Percentiles rank a stretch among this genome's conserved stretches.
phyloP scores from a whole-genome alignment of 23 red algal species.

The Gracilariopsis chorda region DNA sequence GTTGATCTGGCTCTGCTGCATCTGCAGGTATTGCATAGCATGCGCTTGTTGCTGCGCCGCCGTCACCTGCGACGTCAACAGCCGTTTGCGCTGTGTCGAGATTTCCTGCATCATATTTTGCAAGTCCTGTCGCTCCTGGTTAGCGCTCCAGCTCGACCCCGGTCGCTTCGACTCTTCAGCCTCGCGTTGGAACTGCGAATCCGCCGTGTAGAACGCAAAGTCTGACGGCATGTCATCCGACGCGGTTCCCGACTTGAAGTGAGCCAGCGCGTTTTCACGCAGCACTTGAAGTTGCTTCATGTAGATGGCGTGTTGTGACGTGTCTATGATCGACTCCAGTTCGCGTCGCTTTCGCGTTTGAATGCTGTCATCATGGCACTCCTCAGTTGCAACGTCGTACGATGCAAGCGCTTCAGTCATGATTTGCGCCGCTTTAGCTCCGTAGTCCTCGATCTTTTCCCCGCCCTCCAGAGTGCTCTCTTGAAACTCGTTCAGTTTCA shows the following conservation, averaged over 20 bases:
- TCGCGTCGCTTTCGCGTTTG: slow-evolving; percentile 77
- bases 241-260: slow-evolving; percentile 87
- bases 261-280: slow-evolving; percentile 85
- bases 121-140: slow-evolving; percentile 86
- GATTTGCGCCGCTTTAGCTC: slow-evolving; percentile 64
- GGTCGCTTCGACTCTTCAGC: slow-evolving; percentile 88
- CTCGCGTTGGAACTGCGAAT: slow-evolving; percentile 88
- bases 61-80: slow-evolving; percentile 71
- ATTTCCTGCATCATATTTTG: slow-evolving; percentile 97
- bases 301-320: slow-evolving; percentile 79
- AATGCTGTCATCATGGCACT: slow-evolving; percentile 33
- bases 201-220: slow-evolving; percentile 95
- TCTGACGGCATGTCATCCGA: slow-evolving; percentile 96
- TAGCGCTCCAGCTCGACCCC: slow-evolving; percentile 78
- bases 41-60: slow-evolving; percentile 84
- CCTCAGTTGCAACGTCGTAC: slow-evolving; percentile 70
- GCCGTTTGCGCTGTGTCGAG: slow-evolving; percentile 82
- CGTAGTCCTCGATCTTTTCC: slow-evolving; percentile 81
- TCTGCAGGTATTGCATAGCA: slow-evolving; percentile 96
- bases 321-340: slow-evolving; percentile 86
- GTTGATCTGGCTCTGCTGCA: slow-evolving; percentile 97
- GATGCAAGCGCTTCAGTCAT: slow-evolving; percentile 59
- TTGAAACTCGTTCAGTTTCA: slow-evolving; percentile 48
- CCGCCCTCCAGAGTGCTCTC: slow-evolving; percentile 67
- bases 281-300: slow-evolving; percentile 92